Conservation (phyloP, 192 early-diverging fungal genomes). For the Linnemannia schmuckeri region DNA sequence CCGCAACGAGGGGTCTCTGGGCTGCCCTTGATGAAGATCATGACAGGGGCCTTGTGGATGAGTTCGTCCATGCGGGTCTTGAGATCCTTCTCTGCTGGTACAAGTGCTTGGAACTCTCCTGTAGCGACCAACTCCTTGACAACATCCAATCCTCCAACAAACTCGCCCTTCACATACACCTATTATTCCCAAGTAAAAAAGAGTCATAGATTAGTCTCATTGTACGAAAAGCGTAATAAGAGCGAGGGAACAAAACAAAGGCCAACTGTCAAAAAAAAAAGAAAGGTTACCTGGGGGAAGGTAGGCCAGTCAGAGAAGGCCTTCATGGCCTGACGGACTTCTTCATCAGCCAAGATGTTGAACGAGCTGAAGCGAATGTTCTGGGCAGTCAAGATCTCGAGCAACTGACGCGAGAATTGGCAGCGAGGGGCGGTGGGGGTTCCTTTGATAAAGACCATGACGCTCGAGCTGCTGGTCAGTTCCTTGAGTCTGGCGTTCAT, state of each 20-base stretch:
- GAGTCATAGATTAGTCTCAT: background rate
- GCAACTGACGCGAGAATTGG: slow-evolving; percentile 88
- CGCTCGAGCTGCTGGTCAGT: slow-evolving; percentile 75
- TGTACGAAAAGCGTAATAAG: slow-evolving; percentile 70
- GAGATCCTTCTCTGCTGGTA: slow-evolving; percentile 84
- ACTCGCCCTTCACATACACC: slow-evolving; percentile 95
- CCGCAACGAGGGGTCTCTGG: slow-evolving; percentile 93
- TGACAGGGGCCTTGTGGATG: slow-evolving; percentile 77
- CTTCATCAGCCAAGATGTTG: slow-evolving; percentile 92
- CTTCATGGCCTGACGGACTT: slow-evolving; percentile 93
- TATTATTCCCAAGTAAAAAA: slow-evolving; percentile 46
- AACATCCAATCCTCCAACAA: slow-evolving; percentile 95
- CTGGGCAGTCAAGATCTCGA: slow-evolving; percentile 84
- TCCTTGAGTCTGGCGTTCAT: slow-evolving; percentile 79
- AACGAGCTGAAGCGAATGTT: slow-evolving; percentile 88
- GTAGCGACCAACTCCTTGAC: slow-evolving; percentile 88
- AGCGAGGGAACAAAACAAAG: slow-evolving; percentile 82
- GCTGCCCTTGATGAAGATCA: slow-evolving; percentile 98
- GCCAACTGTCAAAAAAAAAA: background rate
- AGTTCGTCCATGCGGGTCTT: slow-evolving; percentile 80
- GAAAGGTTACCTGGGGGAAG: slow-evolving; percentile 79
- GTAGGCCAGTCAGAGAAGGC: slow-evolving; percentile 89
- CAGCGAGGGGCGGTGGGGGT: slow-evolving; percentile 82
- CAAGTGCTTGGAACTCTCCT: slow-evolving; percentile 85
- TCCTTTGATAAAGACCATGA: slow-evolving; percentile 95